These are phyloP conservation scores for Posidonia australis DNA, from an alignment of 106 monocot genomes.

Conservation along the genomic window DNA sequence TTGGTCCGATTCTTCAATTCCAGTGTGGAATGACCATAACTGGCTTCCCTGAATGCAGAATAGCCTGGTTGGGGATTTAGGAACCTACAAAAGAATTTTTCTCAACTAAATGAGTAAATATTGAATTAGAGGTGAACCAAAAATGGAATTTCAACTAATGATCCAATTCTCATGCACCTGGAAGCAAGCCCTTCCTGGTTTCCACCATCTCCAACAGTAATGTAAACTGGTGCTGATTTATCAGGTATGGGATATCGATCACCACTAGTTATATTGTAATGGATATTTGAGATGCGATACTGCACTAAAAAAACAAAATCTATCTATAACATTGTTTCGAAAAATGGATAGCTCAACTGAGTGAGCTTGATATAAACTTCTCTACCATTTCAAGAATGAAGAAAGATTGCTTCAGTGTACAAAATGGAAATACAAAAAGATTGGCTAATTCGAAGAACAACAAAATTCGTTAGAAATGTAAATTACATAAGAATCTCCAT, in stretches of 20 bases:
- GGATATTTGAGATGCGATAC: constrained; percentile 88
- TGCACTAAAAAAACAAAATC: constrained; percentile 35
- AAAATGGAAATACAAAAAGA: too few species aligned
- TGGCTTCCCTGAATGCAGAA: constrained; percentile 94
- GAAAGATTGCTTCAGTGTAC: too few species aligned
- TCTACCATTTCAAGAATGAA: too few species aligned
- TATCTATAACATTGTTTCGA: background rate
- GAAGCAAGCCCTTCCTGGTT: constrained; percentile 96
- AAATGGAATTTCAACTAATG: constrained; percentile 1
- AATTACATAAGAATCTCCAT: too few species aligned
- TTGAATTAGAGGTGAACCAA: background rate
- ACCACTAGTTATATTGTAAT: constrained; percentile 81
- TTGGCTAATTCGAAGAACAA: too few species aligned
- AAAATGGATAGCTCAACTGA: background rate
- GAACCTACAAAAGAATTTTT: constrained; percentile 35
- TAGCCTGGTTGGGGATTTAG: constrained; percentile 74
- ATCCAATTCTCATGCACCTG: constrained; percentile 29
- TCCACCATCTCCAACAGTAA: constrained; percentile 96
- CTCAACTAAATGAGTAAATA: background rate
- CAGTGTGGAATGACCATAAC: constrained; percentile 88
- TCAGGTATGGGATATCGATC: constrained; percentile 58
- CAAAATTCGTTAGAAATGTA: too few species aligned
- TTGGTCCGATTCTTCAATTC: constrained; percentile 87
- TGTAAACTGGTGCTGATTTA: constrained; percentile 87
- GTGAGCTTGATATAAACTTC: too few species aligned